These are phyloP conservation scores for Eutypella sp. DNA, from an alignment of 2,329 filamentous ascomycete genomes.

Conservation along the genomic window DNA sequence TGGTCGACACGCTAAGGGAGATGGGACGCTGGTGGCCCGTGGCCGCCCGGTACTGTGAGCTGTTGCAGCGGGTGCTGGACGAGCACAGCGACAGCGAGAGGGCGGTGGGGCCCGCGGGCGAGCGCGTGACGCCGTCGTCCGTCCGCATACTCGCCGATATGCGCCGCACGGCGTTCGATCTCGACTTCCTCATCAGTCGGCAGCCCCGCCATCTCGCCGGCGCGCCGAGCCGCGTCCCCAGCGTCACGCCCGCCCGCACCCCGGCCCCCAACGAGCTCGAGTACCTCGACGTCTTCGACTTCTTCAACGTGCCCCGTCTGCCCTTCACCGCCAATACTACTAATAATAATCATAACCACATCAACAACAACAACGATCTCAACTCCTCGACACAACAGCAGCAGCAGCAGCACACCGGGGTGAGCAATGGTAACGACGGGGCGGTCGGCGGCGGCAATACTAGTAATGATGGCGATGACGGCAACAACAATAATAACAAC, in stretches of 20 bases:
- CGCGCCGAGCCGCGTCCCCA: conserved; percentile 41
- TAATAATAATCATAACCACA: not conserved
- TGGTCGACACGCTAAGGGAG: conserved; percentile 74
- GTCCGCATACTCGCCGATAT: conserved; percentile 88
- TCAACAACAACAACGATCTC: not conserved
- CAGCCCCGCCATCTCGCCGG: conserved; percentile 56
- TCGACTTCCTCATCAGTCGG: conserved; percentile 82
- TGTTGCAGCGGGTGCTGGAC: conserved; percentile 78
- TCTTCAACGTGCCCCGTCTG: conserved; percentile 84
- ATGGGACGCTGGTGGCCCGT: conserved; percentile 86
- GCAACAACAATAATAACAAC: conserved; percentile 10
- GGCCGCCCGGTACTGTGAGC: conserved; percentile 71
- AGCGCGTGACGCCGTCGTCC: conserved; percentile 72
- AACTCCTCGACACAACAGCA: not conserved
- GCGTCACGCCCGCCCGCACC: conserved; percentile 57
- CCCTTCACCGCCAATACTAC: conserved; percentile 43
- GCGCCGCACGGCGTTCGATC: conserved; percentile 82
- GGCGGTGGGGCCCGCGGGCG: conserved; percentile 46
- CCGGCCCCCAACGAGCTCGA: conserved; percentile 80
- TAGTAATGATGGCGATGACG: conserved; percentile 3
- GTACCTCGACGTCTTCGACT: conserved; percentile 89
- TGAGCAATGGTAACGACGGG: conserved; percentile 19
- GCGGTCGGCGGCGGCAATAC: conserved; percentile 19
- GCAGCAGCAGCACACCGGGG: conserved; percentile 9
- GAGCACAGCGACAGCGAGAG: conserved; percentile 78